These are phyloP conservation scores for Lentinula boryana DNA, from an alignment of 768 basidiomycete species.

Conservation along the genomic window DNA sequence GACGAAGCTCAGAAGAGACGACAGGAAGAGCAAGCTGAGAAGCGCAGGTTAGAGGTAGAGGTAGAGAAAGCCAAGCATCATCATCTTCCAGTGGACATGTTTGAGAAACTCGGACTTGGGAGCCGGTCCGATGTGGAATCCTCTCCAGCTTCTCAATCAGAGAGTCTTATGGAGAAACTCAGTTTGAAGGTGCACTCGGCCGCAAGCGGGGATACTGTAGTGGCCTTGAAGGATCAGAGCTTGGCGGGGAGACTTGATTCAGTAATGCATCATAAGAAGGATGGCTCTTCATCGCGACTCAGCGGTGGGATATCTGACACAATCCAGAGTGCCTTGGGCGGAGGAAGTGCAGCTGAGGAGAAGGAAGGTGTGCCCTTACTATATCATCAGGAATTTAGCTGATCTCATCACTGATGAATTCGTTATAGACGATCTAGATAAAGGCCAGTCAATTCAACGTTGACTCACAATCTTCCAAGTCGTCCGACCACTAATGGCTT, in stretches of 20 bases:
- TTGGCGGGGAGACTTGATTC: not conserved
- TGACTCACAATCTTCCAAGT: too few relatives aligned
- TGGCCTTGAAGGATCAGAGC: not conserved
- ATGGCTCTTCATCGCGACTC: not conserved
- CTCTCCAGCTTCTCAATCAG: not conserved
- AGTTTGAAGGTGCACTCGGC: not conserved
- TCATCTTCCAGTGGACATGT: not conserved
- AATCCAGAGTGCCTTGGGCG: slow-evolving; percentile 19
- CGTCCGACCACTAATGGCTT: not conserved
- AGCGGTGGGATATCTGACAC: slow-evolving; percentile 5
- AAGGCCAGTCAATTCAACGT: slow-evolving; percentile 17
- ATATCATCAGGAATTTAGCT: too few relatives aligned
- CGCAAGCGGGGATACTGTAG: not conserved
- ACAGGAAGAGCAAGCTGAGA: slow-evolving; percentile 8
- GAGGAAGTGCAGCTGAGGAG: slow-evolving; percentile 16
- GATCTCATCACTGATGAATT: too few relatives aligned
- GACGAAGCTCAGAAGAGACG: not conserved
- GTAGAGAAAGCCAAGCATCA: not conserved
- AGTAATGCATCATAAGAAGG: not conserved
- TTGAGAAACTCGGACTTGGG: not conserved
- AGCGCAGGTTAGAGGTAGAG: slow-evolving; percentile 7
- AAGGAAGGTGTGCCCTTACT: slow-evolving; percentile 13
- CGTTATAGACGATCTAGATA: slow-evolving; percentile 21
- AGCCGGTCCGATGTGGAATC: not conserved
- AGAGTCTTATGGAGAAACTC: not conserved